Base-by-base conservation (phyloP, 768 basidiomycete genomes). In the Suillus luteus region DNA sequence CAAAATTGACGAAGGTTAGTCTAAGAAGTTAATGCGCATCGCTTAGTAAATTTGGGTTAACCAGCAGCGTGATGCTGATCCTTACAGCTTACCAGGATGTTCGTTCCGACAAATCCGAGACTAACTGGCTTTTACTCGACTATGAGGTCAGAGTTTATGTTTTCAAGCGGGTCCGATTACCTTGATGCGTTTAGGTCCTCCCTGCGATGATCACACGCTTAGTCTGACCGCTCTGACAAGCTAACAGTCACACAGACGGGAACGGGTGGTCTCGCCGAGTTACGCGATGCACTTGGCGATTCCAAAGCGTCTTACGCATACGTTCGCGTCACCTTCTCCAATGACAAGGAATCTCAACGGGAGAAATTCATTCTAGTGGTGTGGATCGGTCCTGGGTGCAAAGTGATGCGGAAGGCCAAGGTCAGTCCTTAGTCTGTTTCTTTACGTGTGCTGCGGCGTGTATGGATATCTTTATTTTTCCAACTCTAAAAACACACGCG, bases 401-500 rank as follows among this genome's bases (percentile, higher is more conserved):
- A 93, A 79, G 84, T 95, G 66, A 94, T 96, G 95, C 84, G 95
- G 65, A 91, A 89, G 79, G 95, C 90, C 49, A 96, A 94, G 87
- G 92, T 92, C 63, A 67, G 83, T 76, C 44, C 60, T 24, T 2
- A 40, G 35, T 48, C 64, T 69, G 58, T 38, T 55, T 46, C 59
- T 67, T 67, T 67, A 70, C 69, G 70, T 71, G 54, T 55, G 2
- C 49, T 52, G 52, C 62, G 57, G 66, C 65, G 41, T 68, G 69
- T 64, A 55, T 38, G 61, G 62, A 22, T 41, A 61, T 66, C 62
- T 54, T 63, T 54, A 44, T 35, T 37, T 62, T 48, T 37, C 65
- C 46, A 59, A 55, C 22, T 37, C 38, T 27, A 33, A 61, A 27
- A 60, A 70, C 75, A 73, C 74, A 76, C 70, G 65, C 55, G 22